These are phyloP conservation scores for Psidium friedrichsthalianum DNA, from an alignment of 345 rosid genomes.

Conservation along the genomic window DNA sequence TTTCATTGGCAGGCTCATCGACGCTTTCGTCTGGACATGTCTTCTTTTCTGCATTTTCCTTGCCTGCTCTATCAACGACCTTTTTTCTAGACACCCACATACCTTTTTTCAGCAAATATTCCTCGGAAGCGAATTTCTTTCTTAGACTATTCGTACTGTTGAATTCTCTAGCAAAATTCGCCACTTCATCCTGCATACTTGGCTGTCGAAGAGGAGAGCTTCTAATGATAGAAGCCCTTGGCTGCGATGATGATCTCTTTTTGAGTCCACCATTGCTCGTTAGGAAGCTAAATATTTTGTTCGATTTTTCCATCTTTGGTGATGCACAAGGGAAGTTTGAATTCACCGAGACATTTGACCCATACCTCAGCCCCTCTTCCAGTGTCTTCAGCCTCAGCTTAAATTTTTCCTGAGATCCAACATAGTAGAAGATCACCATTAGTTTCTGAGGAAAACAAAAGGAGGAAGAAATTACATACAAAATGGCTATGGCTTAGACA, in stretches of 20 bases:
- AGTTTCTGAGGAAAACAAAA: not conserved
- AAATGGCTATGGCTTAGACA: not conserved
- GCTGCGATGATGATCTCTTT: slow-evolving; percentile 67
- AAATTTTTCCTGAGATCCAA: slow-evolving; percentile 51
- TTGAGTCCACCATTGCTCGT: slow-evolving; percentile 43
- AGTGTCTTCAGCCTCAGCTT: slow-evolving; percentile 66
- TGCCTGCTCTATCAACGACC: slow-evolving; percentile 40
- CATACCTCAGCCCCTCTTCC: slow-evolving; percentile 58
- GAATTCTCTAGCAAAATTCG: not conserved
- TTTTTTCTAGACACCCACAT: slow-evolving; percentile 50
- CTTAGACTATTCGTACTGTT: slow-evolving; percentile 6
- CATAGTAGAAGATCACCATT: not conserved
- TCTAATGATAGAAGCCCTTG: slow-evolving; percentile 39
- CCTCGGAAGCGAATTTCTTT: slow-evolving; percentile 19
- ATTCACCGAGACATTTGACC: slow-evolving; percentile 13
- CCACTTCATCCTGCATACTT: slow-evolving; percentile 11
- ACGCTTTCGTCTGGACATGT: slow-evolving; percentile 15
- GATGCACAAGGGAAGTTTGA: slow-evolving; percentile 15
- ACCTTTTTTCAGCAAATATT: slow-evolving; percentile 20
- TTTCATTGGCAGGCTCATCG: slow-evolving; percentile 12
- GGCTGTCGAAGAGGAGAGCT: slow-evolving; percentile 34
- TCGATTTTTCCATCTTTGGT: slow-evolving; percentile 40
- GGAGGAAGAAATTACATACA: not conserved
- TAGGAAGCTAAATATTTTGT: slow-evolving; percentile 58
- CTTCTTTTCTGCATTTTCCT: slow-evolving; percentile 44